These are phyloP conservation scores for Exidia glandulosa DNA, from an alignment of 768 basidiomycete genomes.

Conservation along the genomic window DNA sequence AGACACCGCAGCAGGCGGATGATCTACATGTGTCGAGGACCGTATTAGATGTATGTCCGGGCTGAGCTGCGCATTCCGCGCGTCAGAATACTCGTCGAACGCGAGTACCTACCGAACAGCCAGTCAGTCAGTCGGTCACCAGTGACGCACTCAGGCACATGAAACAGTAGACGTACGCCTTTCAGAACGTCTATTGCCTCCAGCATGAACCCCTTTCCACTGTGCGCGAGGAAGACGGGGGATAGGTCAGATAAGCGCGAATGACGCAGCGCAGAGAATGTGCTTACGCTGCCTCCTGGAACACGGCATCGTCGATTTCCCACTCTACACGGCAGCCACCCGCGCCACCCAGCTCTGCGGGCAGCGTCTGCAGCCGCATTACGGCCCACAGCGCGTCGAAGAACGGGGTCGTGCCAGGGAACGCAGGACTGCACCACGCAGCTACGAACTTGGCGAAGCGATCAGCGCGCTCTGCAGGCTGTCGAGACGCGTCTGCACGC, in stretches of 20 bases:
- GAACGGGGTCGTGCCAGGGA: slow-evolving; percentile 86
- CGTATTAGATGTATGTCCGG: not conserved
- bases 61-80: slow-evolving; percentile 16
- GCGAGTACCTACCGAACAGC: slow-evolving; percentile 39
- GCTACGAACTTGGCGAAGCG: slow-evolving; percentile 63
- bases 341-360: slow-evolving; percentile 71
- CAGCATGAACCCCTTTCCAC: slow-evolving; percentile 90
- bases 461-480: slow-evolving; percentile 63
- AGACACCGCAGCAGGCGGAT: slow-evolving; percentile 32
- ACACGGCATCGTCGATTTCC: slow-evolving; percentile 91
- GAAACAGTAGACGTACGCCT: slow-evolving; percentile 45
- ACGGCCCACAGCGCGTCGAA: slow-evolving; percentile 64
- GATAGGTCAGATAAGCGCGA: slow-evolving; percentile 12
- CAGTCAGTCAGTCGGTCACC: slow-evolving; percentile 4
- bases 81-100: slow-evolving; percentile 55
- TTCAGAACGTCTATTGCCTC: slow-evolving; percentile 85
- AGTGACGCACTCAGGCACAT: slow-evolving; percentile 19
- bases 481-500: slow-evolving; percentile 51
- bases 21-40: not conserved
- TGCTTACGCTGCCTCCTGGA: slow-evolving; percentile 87
- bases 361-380: slow-evolving; percentile 71
- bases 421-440: slow-evolving; percentile 76
- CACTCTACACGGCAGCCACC: slow-evolving; percentile 65
- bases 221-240: slow-evolving; percentile 26
- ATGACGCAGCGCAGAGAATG: slow-evolving; percentile 6